Percentiles rank a stretch among this genome's conserved stretches.
Conservation (phyloP, 495 filamentous ascomycete genomes). For the Aspergillus carlsbadensis region DNA sequence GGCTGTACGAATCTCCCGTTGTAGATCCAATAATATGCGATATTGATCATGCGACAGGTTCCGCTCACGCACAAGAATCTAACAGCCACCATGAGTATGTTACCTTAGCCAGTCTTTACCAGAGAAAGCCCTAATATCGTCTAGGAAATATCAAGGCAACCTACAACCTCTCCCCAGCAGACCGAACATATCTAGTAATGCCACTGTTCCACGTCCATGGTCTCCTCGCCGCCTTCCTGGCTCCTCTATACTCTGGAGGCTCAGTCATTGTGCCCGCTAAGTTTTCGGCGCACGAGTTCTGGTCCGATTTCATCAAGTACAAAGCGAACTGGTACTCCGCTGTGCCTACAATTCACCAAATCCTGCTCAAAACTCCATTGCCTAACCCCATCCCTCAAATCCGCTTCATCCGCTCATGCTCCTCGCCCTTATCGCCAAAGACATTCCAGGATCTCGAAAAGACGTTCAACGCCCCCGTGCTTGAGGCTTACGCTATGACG, state of each 20-base stretch:
- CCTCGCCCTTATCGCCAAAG: constrained; percentile 74
- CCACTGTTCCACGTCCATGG: constrained; percentile 89
- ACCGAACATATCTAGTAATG: constrained; percentile 87
- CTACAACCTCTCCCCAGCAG: constrained; percentile 63
- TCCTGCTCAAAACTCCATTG: constrained; percentile 67
- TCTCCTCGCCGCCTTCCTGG: constrained; percentile 73
- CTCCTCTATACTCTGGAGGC: constrained; percentile 68
- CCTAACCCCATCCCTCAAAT: constrained; percentile 67
- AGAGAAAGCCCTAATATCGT: neutral
- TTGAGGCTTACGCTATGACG: constrained; percentile 92
- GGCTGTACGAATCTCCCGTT: constrained; percentile 48
- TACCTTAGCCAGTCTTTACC: neutral
- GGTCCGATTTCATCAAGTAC: constrained; percentile 66
- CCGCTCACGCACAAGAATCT: constrained; percentile 79
- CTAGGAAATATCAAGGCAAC: constrained; percentile 71
- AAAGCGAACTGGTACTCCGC: constrained; percentile 88
- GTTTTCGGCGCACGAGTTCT: constrained; percentile 84
- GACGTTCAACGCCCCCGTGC: constrained; percentile 70
- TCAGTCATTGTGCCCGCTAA: constrained; percentile 70
- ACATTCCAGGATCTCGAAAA: constrained; percentile 72
- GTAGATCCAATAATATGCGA: neutral
- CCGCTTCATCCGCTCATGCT: constrained; percentile 86
- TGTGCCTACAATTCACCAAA: constrained; percentile 86
- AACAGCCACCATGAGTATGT: constrained; percentile 67
- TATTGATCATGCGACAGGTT: constrained; percentile 37